Evolutionary conservation across 345 rosid genomes (phyloP).

Genomic region (Syzygium aqueum): DNA sequence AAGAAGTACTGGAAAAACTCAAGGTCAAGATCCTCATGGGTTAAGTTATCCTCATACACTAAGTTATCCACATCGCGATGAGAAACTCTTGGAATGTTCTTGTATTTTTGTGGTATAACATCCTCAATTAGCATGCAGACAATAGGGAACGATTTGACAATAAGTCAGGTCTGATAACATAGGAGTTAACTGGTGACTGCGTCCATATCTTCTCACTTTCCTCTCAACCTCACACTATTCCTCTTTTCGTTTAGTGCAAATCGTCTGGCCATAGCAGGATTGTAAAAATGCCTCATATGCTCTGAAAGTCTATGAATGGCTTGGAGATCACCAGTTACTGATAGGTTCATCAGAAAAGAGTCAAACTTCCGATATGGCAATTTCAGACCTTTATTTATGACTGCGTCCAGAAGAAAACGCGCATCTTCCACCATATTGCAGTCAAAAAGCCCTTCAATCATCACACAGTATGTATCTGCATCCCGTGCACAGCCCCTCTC

Average conservation of each 20-base stretch:
- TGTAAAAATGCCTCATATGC: constrained; percentile 72
- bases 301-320: constrained; percentile 74
- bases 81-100: background rate
- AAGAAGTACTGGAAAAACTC: background rate
- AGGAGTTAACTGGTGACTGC: background rate
- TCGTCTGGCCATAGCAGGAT: constrained; percentile 83
- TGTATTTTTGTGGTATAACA: background rate
- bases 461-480: constrained; percentile 62
- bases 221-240: constrained; percentile 50
- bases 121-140: background rate
- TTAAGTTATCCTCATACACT: background rate
- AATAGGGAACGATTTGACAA: background rate
- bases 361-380: constrained; percentile 64
- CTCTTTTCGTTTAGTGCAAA: constrained; percentile 64
- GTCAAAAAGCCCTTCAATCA: constrained; percentile 83
- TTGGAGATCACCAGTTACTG: constrained; percentile 55
- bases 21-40: background rate
- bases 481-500: constrained; percentile 49
- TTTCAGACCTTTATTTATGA: constrained; percentile 55
- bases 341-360: constrained; percentile 69
- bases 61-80: background rate
- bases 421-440: constrained; percentile 64
- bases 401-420: constrained; percentile 57
- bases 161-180: background rate
- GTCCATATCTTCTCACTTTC: constrained; percentile 20